Percentiles rank a stretch among this genome's conserved stretches.
Conservation (phyloP, 768 basidiomycete genomes). For the Wakefieldia striispora region DNA sequence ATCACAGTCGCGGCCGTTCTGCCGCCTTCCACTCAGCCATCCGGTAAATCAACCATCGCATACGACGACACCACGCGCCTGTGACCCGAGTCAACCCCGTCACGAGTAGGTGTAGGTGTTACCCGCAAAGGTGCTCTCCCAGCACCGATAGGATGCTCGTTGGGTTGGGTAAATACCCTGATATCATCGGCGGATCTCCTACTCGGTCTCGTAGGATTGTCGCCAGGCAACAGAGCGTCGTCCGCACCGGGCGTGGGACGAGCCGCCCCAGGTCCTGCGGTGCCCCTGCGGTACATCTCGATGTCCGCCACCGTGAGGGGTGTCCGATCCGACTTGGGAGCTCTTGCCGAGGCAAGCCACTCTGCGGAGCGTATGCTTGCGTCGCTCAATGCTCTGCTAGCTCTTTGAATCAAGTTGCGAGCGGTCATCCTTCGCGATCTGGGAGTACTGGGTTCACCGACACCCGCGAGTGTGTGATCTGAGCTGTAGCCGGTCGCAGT, state of each 20-base stretch:
- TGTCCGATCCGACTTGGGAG: conserved; percentile 8
- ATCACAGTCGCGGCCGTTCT: not conserved
- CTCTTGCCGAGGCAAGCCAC: conserved; percentile 26
- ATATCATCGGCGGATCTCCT: conserved; percentile 7
- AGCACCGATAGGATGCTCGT: conserved; percentile 21
- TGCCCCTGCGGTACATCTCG: conserved; percentile 26
- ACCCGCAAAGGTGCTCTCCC: conserved; percentile 37
- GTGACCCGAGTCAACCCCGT: conserved; percentile 20
- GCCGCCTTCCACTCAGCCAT: conserved; percentile 10
- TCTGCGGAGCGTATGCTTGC: conserved; percentile 32
- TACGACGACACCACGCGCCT: conserved; percentile 29
- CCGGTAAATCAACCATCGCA: conserved; percentile 29
- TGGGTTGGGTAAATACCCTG: not conserved
- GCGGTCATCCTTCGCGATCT: conserved; percentile 14
- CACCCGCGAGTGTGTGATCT: not conserved
- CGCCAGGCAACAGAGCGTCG: not conserved
- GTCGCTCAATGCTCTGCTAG: conserved; percentile 24
- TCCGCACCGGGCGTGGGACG: not conserved
- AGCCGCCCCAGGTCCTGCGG: conserved; percentile 3
- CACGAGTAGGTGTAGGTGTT: conserved; percentile 34
- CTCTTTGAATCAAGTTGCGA: conserved; percentile 17
- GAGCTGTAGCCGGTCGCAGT: conserved; percentile 1
- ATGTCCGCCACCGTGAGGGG: conserved; percentile 22
- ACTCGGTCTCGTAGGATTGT: not conserved
- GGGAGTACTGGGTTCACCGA: conserved; percentile 8